A percentile compares a stretch with the other conserved stretches of the same genome.
These are phyloP conservation scores for Chalciporus piperatoides DNA, from an alignment of 1,284 basidiomycete species.

Conservation along the genomic window DNA sequence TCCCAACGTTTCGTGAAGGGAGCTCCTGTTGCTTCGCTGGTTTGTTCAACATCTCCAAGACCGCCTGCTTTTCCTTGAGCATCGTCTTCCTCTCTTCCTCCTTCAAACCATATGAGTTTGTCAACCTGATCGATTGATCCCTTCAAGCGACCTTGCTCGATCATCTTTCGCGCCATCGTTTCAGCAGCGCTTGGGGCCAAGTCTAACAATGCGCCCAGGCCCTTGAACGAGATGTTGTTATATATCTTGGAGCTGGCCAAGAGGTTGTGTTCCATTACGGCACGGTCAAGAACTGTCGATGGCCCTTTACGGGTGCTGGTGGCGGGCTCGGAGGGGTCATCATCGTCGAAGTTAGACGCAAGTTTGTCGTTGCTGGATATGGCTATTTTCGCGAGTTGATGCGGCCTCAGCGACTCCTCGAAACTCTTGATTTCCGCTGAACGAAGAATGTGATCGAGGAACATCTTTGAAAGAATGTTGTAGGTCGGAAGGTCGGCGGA, in stretches of 20 bases:
- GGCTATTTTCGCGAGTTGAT: constrained; percentile 89
- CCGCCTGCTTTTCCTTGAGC: constrained; percentile 91
- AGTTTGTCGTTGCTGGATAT: constrained; percentile 76
- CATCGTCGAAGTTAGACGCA: constrained; percentile 57
- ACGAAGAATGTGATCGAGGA: constrained; percentile 93
- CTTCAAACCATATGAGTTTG: constrained; percentile 88
- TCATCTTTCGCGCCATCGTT: constrained; percentile 94
- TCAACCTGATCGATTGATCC: constrained; percentile 95
- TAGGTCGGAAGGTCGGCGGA: constrained; percentile 75
- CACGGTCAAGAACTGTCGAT: constrained; percentile 93
- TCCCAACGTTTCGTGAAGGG: constrained; percentile 92
- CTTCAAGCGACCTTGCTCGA: constrained; percentile 88
- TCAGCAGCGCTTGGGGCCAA: constrained; percentile 87
- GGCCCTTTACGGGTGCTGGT: constrained; percentile 80
- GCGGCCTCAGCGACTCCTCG: constrained; percentile 81
- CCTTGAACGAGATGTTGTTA: constrained; percentile 90
- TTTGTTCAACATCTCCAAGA: constrained; percentile 79
- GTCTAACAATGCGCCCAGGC: constrained; percentile 81
- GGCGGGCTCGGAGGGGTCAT: constrained; percentile 49
- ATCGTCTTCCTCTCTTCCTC: constrained; percentile 76
- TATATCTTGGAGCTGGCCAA: constrained; percentile 93
- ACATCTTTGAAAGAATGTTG: constrained; percentile 95
- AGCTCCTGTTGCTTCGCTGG: constrained; percentile 82
- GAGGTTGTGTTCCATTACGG: constrained; percentile 98
- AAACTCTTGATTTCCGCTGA: constrained; percentile 87